Percentiles rank a stretch among this genome's conserved stretches.
These are phyloP conservation scores for Bipolaris zeicola DNA, from an alignment of 2,329 filamentous ascomycete genomes.

Conservation along the genomic window DNA sequence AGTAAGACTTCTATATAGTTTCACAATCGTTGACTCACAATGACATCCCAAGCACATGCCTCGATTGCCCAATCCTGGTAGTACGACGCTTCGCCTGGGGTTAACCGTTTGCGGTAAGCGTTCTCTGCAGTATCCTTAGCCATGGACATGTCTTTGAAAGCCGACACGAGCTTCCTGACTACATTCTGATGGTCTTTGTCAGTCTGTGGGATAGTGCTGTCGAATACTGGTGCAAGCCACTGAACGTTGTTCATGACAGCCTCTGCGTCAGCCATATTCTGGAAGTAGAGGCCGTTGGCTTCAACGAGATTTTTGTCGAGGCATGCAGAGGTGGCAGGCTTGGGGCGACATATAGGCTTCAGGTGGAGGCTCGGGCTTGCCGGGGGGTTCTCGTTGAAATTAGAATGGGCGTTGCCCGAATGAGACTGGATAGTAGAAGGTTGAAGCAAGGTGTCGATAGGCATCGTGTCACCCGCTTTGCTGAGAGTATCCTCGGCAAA, in stretches of 20 bases:
- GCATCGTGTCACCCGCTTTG: neutral
- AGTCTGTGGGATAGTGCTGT: conserved; percentile 13
- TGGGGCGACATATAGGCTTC: conserved; percentile 2
- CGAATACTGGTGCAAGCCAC: conserved; percentile 11
- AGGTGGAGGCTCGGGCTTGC: neutral
- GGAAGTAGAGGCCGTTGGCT: conserved; percentile 13
- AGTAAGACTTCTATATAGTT: neutral
- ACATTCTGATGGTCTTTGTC: conserved; percentile 9
- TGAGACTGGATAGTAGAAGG: neutral
- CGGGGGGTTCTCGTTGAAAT: neutral
- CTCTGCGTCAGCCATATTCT: conserved; percentile 6
- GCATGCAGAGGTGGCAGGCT: conserved; percentile 2
- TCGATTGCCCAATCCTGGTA: conserved; percentile 21
- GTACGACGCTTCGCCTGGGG: conserved; percentile 1
- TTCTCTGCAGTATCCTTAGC: conserved; percentile 11
- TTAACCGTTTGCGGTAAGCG: conserved; percentile 20
- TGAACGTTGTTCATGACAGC: conserved; percentile 1
- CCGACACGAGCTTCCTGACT: conserved; percentile 1
- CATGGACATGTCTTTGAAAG: conserved; percentile 12
- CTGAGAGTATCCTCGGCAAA: neutral
- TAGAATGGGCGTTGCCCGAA: neutral
- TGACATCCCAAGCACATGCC: conserved; percentile 17
- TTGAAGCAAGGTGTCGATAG: neutral
- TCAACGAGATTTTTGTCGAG: conserved; percentile 2
- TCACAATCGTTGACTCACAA: conserved; percentile 3